Evolutionary conservation across 805 yeast species (phyloP).

Genomic region (Wickerhamia fluorescens): DNA sequence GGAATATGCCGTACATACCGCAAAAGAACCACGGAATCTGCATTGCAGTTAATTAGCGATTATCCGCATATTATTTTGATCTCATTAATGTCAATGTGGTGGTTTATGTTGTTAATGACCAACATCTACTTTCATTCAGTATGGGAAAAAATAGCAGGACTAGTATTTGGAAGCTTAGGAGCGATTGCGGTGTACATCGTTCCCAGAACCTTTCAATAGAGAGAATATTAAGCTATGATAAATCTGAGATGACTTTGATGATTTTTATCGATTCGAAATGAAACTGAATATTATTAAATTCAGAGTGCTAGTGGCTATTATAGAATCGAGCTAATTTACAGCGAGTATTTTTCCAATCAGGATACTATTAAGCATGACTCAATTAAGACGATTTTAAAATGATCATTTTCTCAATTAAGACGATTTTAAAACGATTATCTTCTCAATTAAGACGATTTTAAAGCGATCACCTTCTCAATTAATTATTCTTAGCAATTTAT

Average conservation of each 20-base stretch:
- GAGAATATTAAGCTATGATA: not conserved
- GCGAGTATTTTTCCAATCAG: no score
- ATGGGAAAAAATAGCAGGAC: conserved; percentile 66
- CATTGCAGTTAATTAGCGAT: conserved; percentile 6
- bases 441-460: no score
- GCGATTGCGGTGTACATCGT: conserved; percentile 39
- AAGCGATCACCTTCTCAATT: no score
- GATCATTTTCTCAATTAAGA: no score
- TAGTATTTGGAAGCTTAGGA: conserved; percentile 52
- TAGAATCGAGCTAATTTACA: no score
- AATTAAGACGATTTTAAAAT: no score
- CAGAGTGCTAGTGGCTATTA: no score
- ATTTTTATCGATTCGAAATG: no score
- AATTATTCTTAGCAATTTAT: no score
- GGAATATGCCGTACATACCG: not conserved
- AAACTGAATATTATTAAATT: no score
- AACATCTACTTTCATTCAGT: conserved; percentile 79
- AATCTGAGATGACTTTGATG: not conserved
- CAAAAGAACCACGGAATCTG: not conserved
- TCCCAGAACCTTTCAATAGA: conserved; percentile 17
- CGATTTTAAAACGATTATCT: no score
- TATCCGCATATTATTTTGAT: conserved; percentile 22
- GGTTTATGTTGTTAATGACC: conserved; percentile 84
- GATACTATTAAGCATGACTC: no score
- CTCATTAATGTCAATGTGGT: conserved; percentile 47